Conservation (phyloP, 495 filamentous ascomycete species). For the Neurospora sp. region DNA sequence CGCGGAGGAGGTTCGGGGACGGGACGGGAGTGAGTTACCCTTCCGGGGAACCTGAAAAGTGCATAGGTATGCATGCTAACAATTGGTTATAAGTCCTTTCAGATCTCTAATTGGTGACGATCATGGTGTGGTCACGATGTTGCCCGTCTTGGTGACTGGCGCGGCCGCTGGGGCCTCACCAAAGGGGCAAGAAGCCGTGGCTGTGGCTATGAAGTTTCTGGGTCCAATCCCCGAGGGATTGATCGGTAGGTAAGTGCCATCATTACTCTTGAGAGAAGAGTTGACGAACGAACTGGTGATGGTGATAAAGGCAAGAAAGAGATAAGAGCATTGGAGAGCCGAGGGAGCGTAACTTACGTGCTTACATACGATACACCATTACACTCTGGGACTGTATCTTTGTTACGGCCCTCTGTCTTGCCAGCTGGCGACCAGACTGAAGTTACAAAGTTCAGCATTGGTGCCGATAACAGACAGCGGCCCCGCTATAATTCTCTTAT, state of each 20-base stretch:
- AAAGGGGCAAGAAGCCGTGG: not conserved
- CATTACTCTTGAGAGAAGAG: not conserved
- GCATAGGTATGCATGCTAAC: no score
- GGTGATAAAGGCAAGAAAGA: not conserved
- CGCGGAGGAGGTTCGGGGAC: not conserved
- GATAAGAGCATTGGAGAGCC: not conserved
- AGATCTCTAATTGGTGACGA: not conserved
- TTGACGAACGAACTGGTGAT: not conserved
- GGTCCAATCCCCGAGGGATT: not conserved
- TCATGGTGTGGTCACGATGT: not conserved
- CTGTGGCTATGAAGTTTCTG: not conserved
- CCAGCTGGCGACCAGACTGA: not conserved
- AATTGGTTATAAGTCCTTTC: not conserved
- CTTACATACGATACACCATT: not conserved
- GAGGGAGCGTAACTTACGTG: not conserved
- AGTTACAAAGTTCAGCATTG: not conserved
- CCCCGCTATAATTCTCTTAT: constrained; percentile 17
- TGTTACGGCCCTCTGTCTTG: not conserved
- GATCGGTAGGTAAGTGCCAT: not conserved
- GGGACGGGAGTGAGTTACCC: not conserved
- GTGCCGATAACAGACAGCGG: constrained; percentile 4
- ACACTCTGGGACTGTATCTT: not conserved
- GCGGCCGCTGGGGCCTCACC: not conserved
- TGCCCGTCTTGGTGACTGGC: not conserved
- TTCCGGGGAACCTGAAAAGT: not conserved